Evolutionary conservation across 345 rosid species (phyloP).

Genomic region (Kandelia obovata): DNA sequence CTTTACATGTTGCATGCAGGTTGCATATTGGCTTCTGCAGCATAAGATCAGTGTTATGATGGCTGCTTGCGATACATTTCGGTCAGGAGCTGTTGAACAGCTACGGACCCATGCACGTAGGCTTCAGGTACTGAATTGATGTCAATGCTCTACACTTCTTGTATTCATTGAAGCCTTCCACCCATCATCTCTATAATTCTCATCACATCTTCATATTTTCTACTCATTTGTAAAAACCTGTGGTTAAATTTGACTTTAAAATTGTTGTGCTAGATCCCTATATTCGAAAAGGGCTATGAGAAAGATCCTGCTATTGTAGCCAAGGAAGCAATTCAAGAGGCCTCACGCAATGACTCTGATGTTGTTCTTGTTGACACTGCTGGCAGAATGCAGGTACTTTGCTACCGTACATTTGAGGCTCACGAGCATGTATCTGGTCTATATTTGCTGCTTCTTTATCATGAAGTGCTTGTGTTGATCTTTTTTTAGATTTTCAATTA

Average conservation of each 20-base stretch:
- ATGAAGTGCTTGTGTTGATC: neutral
- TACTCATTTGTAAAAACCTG: neutral
- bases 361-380: conserved; percentile 99
- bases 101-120: conserved; percentile 95
- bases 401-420: neutral
- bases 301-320: conserved; percentile 98
- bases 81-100: conserved; percentile 99
- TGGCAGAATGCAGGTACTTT: conserved; percentile 86
- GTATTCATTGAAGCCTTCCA: too few relatives aligned
- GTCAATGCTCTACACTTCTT: neutral
- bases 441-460: neutral
- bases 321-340: conserved; percentile 96
- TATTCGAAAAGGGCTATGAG: conserved; percentile 96
- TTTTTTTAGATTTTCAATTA: neutral
- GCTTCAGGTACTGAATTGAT: conserved; percentile 57
- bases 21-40: conserved; percentile 97
- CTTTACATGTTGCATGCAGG: conserved; percentile 38
- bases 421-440: too few relatives aligned
- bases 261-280: conserved; percentile 58
- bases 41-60: conserved; percentile 89
- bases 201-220: neutral
- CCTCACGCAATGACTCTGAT: conserved; percentile 76
- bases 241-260: neutral
- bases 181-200: too few relatives aligned
- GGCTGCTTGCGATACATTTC: conserved; percentile 99